A percentile compares a stretch with the other conserved stretches of the same genome.
These are phyloP conservation scores for Trichoderma cornu-damae DNA, from an alignment of 2,329 filamentous ascomycete species.

Conservation along the genomic window DNA sequence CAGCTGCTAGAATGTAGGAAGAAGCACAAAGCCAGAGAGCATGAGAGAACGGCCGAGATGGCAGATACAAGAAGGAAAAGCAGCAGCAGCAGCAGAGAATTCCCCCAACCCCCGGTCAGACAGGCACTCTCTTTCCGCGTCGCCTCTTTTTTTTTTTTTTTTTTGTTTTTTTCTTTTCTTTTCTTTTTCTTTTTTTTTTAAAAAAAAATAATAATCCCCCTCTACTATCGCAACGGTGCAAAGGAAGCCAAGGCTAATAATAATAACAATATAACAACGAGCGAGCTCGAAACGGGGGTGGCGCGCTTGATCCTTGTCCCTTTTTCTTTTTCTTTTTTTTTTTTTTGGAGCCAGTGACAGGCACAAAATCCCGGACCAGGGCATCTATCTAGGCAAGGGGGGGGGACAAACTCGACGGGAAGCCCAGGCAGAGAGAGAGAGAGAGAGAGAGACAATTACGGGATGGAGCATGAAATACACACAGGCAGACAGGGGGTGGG, in stretches of 20 bases:
- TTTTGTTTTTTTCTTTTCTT: background rate
- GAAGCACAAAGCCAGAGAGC: background rate
- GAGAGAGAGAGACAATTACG: too few species aligned
- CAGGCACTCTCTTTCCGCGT: background rate
- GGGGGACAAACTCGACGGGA: background rate
- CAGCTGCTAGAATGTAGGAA: background rate
- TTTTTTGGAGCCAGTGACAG: conserved; percentile 13
- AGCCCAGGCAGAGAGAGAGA: too few species aligned
- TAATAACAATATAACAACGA: conserved; percentile 9
- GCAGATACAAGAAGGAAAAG: background rate
- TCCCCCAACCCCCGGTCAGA: background rate
- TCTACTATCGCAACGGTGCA: background rate
- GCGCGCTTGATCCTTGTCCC: conserved; percentile 6
- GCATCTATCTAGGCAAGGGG: background rate
- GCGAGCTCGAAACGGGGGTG: conserved; percentile 13
- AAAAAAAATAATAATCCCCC: too few species aligned
- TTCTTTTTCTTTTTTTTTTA: background rate
- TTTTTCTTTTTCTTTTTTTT: conserved; percentile 1
- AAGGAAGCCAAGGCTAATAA: background rate
- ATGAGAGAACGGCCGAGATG: too few species aligned
- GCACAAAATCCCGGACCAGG: background rate
- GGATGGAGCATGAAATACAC: too few species aligned
- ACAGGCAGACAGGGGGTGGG: too few species aligned
- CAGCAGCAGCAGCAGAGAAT: background rate
- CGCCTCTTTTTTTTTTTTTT: background rate